Base-by-base conservation (phyloP, 371 early-diverging fungal genomes). In the Mucor ambiguus region DNA sequence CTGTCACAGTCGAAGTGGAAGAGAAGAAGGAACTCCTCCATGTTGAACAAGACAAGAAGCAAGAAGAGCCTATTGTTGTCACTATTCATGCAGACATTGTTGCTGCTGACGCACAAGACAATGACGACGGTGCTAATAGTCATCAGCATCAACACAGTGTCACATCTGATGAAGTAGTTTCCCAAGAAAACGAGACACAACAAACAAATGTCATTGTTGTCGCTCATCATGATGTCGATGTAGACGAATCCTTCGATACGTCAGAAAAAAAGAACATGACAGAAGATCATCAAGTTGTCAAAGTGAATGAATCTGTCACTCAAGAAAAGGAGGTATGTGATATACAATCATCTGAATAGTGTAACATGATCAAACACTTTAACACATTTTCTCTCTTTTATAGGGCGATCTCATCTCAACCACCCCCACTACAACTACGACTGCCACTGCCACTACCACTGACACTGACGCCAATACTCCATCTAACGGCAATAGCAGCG, bases 171-270 rank as follows among this genome's bases (percentile, higher is more conserved):
- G 49, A 49, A 24, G 30, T 54, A 54, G 18, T 30, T 54, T 0
- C 26, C 11, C n/a, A 37, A 20, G 28, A 26, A 56, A 30, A 9
- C 2, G 33, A 56, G 7, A 9, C 26, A 16, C 57, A 56, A 16
- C 57, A 56, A 56, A 18, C 57, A 30, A 32, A 33, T 56, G 57
- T 56, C 35, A 33, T 33, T 56, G 57, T 20, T 32, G 12, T 33
- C n/a, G 33, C 8, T 32, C 6, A 18, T 56, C 1, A 32, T 56
- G 56, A 56, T 56, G 41, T 41, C 11, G 20, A 35, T n/a, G 26
- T 6, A 18, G 33, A 58, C 0, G 10, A 54, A 29, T 29, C 28
- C 38, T 12, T 14, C 10, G 28, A 10, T 14, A 26, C 11, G 12
- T 0, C 41, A 41, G 5, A 41, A 6, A 18, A 18, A 41, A 41